A percentile compares a stretch with the other conserved stretches of the same genome.
These are phyloP conservation scores for Avena sativa DNA, from an alignment of 176 grass and related monocot species.

Conservation along the genomic window DNA sequence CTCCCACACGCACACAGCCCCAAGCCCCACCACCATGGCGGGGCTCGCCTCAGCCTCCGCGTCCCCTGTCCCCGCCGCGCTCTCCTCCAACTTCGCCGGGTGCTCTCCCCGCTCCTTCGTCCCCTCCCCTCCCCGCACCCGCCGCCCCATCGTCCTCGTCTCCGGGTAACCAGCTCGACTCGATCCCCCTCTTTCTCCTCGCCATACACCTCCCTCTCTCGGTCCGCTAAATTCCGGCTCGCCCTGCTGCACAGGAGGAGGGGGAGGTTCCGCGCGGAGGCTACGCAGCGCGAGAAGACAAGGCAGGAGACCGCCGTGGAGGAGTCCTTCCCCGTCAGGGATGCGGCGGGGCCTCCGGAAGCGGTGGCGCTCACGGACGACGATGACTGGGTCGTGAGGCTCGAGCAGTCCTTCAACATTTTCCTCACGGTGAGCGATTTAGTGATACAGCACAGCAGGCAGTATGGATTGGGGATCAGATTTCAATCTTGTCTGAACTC, in stretches of 20 bases:
- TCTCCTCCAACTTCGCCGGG: not conserved
- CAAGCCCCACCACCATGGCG: constrained; percentile 26
- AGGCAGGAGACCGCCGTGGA: constrained; percentile 60
- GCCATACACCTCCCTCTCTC: not conserved
- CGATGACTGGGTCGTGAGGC: constrained; percentile 57
- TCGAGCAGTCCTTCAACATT: constrained; percentile 87
- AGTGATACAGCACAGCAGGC: not conserved
- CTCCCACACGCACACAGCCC: not conserved
- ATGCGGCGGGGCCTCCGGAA: constrained; percentile 22
- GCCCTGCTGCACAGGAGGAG: constrained; percentile 6
- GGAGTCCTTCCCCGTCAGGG: constrained; percentile 54
- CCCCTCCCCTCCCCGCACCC: not conserved
- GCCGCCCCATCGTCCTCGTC: not conserved
- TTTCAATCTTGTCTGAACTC: not conserved
- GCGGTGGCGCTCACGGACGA: not conserved
- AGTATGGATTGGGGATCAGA: not conserved
- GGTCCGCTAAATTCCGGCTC: too few relatives aligned
- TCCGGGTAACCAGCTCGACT: constrained; percentile 23
- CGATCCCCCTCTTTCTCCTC: not conserved
- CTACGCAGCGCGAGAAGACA: constrained; percentile 35
- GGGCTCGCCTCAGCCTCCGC: constrained; percentile 12
- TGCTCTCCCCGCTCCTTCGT: not conserved
- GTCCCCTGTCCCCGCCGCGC: not conserved
- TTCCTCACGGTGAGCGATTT: constrained; percentile 65
- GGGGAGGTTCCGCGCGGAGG: constrained; percentile 44